Percentiles rank a stretch among this genome's conserved stretches.
Conservation (phyloP, 495 filamentous ascomycete genomes). For the Polyplosphaeria fusca region DNA sequence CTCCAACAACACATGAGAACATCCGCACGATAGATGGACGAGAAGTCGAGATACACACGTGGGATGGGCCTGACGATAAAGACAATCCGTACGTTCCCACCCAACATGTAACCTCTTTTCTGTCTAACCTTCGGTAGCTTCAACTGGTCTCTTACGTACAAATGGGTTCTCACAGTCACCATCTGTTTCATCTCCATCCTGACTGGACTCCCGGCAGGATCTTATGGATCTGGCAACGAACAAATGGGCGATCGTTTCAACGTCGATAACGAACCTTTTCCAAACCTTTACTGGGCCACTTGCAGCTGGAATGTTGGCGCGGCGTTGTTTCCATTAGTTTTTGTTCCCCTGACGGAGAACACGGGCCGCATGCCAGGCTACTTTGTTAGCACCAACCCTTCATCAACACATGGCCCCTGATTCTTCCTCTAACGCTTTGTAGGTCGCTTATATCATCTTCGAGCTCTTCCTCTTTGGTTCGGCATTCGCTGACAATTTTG, state of each 20-base stretch:
- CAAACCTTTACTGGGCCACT: conserved; percentile 40
- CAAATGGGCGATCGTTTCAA: conserved; percentile 44
- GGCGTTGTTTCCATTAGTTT: conserved; percentile 19
- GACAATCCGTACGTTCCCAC: conserved; percentile 25
- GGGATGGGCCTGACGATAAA: conserved; percentile 40
- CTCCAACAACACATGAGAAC: background rate
- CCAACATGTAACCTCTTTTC: background rate
- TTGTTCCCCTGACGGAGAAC: conserved; percentile 23
- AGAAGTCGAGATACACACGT: conserved; percentile 44
- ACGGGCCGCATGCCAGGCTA: conserved; percentile 23
- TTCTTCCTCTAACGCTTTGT: background rate
- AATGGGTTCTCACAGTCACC: conserved; percentile 45
- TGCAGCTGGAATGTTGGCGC: conserved; percentile 26
- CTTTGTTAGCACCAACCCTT: conserved; percentile 9
- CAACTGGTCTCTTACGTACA: conserved; percentile 33
- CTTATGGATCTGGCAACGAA: conserved; percentile 44
- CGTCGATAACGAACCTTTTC: conserved; percentile 47
- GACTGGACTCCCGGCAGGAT: conserved; percentile 46
- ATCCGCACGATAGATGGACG: background rate
- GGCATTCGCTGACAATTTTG: conserved; percentile 24
- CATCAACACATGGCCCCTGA: background rate
- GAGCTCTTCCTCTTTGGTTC: conserved; percentile 20
- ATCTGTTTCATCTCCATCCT: conserved; percentile 48
- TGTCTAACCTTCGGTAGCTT: background rate
- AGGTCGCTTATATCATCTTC: conserved; percentile 23